These are phyloP conservation scores for Cryphonectria japonica DNA, from an alignment of 2,329 filamentous ascomycete genomes.

Conservation along the genomic window DNA sequence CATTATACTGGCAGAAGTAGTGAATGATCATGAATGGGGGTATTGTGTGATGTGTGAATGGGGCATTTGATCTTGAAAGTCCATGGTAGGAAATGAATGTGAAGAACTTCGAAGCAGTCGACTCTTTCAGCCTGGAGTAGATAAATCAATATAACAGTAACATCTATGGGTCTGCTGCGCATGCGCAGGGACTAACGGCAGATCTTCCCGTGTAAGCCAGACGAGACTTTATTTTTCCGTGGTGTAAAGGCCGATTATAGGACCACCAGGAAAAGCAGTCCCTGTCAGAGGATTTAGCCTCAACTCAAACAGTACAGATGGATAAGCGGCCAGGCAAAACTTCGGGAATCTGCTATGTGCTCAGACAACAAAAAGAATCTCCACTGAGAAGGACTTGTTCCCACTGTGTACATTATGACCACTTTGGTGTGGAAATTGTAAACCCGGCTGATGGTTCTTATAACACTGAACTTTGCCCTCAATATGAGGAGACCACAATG, in stretches of 20 bases:
- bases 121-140: neutral
- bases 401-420: neutral
- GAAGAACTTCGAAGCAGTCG: neutral
- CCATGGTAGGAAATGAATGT: neutral
- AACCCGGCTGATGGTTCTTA: too few species aligned
- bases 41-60: neutral
- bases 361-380: neutral
- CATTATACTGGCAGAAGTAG: constrained; percentile 4
- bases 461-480: too few species aligned
- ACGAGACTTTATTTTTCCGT: neutral
- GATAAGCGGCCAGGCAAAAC: constrained; percentile 13
- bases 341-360: constrained; percentile 8
- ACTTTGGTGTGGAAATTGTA: neutral
- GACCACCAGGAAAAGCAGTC: constrained; percentile 2
- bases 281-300: constrained; percentile 23
- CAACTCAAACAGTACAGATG: constrained; percentile 8
- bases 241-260: neutral
- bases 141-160: neutral
- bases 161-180: neutral
- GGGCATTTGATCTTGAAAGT: neutral
- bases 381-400: neutral
- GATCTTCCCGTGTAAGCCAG: constrained; percentile 23
- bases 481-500: too few species aligned
- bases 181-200: constrained; percentile 20
- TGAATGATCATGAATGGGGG: neutral